Evolutionary conservation across 805 yeast genomes (phyloP).

Genomic region (Saturnispora dispora): DNA sequence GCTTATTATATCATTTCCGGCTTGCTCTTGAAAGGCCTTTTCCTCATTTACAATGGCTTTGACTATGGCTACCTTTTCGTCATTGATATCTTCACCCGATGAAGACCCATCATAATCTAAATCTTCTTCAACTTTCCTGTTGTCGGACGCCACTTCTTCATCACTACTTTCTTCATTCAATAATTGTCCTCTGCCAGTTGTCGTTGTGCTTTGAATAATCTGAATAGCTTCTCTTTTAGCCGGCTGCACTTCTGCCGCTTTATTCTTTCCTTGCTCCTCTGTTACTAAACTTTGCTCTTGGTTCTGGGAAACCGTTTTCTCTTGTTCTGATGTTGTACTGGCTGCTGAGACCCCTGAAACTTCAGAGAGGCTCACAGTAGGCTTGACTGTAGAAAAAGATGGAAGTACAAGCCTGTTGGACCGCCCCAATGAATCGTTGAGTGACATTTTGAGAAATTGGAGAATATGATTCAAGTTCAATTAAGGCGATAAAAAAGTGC

Average conservation of each 20-base stretch:
- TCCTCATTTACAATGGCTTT: background rate
- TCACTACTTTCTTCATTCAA: conserved; percentile 8
- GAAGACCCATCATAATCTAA: conserved; percentile 2
- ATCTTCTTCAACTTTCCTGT: conserved; percentile 14
- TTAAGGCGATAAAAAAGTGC: background rate
- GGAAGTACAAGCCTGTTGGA: conserved; percentile 13
- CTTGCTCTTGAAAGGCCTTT: background rate
- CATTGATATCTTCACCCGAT: conserved; percentile 2
- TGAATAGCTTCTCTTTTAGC: background rate
- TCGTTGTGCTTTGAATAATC: background rate
- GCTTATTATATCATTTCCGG: background rate
- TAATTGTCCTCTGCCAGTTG: background rate
- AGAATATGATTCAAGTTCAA: background rate
- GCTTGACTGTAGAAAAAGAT: conserved; percentile 11
- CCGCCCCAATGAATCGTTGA: conserved; percentile 6
- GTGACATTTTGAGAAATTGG: conserved; percentile 1
- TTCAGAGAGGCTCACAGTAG: conserved; percentile 13
- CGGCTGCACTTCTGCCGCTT: background rate
- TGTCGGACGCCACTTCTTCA: conserved; percentile 10
- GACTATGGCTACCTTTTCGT: background rate
- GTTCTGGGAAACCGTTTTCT: background rate
- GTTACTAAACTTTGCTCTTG: background rate
- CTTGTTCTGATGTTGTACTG: background rate
- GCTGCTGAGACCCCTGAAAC: conserved; percentile 4
- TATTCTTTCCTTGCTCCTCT: background rate